These are phyloP conservation scores for Cladorrhinum sp. DNA, from an alignment of 2,329 filamentous ascomycete species.

Conservation along the genomic window DNA sequence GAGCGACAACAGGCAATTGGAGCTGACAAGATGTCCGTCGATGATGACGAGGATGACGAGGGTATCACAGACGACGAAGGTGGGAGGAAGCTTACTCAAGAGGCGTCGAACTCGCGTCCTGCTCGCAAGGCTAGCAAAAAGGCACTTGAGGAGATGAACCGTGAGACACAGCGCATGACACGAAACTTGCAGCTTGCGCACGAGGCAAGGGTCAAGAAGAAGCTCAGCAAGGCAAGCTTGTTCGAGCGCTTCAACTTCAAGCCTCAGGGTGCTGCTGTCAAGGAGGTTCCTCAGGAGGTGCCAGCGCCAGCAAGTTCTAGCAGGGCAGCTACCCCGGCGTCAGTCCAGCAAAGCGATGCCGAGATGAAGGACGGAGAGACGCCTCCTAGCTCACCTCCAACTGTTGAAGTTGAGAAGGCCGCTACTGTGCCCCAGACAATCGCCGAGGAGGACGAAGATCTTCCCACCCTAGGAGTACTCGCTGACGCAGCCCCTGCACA, in stretches of 20 bases:
- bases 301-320: conserved; percentile 53
- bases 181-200: conserved; percentile 89
- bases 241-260: conserved; percentile 81
- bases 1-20: conserved; percentile 38
- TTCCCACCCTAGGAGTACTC: conserved; percentile 39
- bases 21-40: conserved; percentile 35
- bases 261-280: conserved; percentile 36
- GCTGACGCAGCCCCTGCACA: conserved; percentile 30
- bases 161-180: conserved; percentile 87
- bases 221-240: conserved; percentile 77
- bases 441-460: conserved; percentile 32
- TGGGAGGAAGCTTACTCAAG: conserved; percentile 65
- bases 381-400: conserved; percentile 68
- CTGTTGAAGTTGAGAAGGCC: conserved; percentile 24
- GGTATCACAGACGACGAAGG: conserved; percentile 60
- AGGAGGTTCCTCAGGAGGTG: conserved; percentile 33
- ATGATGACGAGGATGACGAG: conserved; percentile 45
- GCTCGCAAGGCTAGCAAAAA: conserved; percentile 91
- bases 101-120: conserved; percentile 46
- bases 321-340: conserved; percentile 46
- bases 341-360: conserved; percentile 46
- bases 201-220: conserved; percentile 87
- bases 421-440: conserved; percentile 18
- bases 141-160: conserved; percentile 89
- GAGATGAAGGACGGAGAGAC: conserved; percentile 56